Conservation (phyloP, 192 early-diverging fungal species). For the Thamnidium elegans region DNA sequence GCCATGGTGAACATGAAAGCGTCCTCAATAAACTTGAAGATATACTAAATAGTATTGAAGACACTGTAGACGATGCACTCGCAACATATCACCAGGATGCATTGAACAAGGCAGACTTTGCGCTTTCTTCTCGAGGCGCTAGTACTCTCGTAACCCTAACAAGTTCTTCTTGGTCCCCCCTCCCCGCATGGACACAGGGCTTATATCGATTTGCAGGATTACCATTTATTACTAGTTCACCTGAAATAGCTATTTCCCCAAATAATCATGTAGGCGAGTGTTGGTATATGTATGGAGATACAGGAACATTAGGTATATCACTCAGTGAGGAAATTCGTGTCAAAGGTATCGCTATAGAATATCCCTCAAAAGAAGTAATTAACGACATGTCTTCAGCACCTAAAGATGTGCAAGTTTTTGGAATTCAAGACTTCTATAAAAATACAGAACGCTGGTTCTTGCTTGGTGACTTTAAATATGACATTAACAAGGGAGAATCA, state of each 20-base stretch:
- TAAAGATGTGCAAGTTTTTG: slow-evolving; percentile 67
- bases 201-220: slow-evolving; percentile 30
- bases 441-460: neutral
- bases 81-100: slow-evolving; percentile 54
- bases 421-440: slow-evolving; percentile 9
- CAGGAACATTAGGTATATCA: slow-evolving; percentile 61
- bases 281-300: slow-evolving; percentile 66
- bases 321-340: slow-evolving; percentile 56
- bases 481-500: slow-evolving; percentile 37
- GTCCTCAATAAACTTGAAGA: too few relatives aligned
- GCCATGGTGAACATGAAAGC: too few relatives aligned
- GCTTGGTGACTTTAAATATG: slow-evolving; percentile 41
- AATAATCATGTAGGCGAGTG: slow-evolving; percentile 64
- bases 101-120: slow-evolving; percentile 66
- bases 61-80: slow-evolving; percentile 57
- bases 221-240: slow-evolving; percentile 32
- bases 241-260: slow-evolving; percentile 43
- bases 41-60: neutral
- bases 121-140: slow-evolving; percentile 60
- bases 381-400: slow-evolving; percentile 61
- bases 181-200: slow-evolving; percentile 18
- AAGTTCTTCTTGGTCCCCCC: slow-evolving; percentile 53
- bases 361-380: slow-evolving; percentile 56
- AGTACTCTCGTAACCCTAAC: slow-evolving; percentile 61
- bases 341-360: slow-evolving; percentile 64